Percentiles rank a stretch among this genome's conserved stretches.
Evolutionary conservation across 352 stramenopile species (phyloP).

Genomic region (Globisporangium megalacanthum): DNA sequence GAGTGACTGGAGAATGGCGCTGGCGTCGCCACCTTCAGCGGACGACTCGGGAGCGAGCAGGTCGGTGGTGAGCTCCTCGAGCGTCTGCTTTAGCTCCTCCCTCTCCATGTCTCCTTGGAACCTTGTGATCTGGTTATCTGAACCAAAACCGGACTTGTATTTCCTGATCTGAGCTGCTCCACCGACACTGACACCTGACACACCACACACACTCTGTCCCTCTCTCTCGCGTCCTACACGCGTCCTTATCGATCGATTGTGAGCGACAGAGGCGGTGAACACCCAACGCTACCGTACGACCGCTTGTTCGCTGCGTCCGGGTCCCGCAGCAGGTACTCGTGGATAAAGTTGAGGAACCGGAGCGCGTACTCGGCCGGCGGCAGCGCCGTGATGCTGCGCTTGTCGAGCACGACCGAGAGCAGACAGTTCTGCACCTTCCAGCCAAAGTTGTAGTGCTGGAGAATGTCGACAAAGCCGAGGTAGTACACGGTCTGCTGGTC

Average conservation of each 20-base stretch:
- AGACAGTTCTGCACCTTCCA: slow-evolving; percentile 84
- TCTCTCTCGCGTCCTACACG: neutral
- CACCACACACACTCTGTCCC: neutral
- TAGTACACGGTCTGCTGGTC: slow-evolving; percentile 76
- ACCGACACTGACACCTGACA: slow-evolving; percentile 3
- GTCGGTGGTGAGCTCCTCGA: slow-evolving; percentile 29
- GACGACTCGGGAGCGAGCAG: slow-evolving; percentile 14
- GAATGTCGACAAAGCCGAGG: slow-evolving; percentile 79
- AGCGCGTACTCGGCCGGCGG: slow-evolving; percentile 80
- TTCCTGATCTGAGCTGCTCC: neutral
- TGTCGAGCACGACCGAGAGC: slow-evolving; percentile 64
- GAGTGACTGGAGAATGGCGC: slow-evolving; percentile 26
- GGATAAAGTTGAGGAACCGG: slow-evolving; percentile 83
- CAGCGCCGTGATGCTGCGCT: slow-evolving; percentile 71
- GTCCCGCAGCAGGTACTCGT: slow-evolving; percentile 75
- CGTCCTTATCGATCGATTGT: slow-evolving; percentile 6
- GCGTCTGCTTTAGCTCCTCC: slow-evolving; percentile 24
- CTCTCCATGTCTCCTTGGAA: slow-evolving; percentile 11
- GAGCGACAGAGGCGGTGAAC: slow-evolving; percentile 14
- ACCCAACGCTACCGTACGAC: slow-evolving; percentile 71
- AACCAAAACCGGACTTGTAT: too few relatives aligned
- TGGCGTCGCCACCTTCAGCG: slow-evolving; percentile 15
- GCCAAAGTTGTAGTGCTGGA: slow-evolving; percentile 81
- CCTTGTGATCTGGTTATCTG: neutral
- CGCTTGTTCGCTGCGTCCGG: slow-evolving; percentile 44